phyloP scores from a whole-genome alignment of 108 stramenopile species.

The Fistulifera solaris region DNA sequence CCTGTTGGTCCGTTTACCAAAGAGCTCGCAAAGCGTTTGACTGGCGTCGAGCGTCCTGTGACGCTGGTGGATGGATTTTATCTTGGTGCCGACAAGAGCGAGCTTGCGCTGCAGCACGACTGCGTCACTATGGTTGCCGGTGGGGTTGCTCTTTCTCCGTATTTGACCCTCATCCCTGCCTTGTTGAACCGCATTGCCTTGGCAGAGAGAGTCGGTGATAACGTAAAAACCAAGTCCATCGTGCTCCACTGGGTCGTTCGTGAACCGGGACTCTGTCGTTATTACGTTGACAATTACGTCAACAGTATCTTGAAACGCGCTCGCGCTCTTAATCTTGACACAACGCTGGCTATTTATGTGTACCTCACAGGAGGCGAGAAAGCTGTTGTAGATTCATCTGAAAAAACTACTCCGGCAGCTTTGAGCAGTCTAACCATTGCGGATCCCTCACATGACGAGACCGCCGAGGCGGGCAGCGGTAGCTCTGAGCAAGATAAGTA shows the following conservation, averaged over 20 bases:
- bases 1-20: conserved; percentile 9
- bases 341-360: too few species aligned
- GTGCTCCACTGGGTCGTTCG: conserved; percentile 4
- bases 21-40: background rate
- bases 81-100: background rate
- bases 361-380: too few species aligned
- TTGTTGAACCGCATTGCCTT: background rate
- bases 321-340: background rate
- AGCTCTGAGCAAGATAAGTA: too few species aligned
- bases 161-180: conserved; percentile 6
- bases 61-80: conserved; percentile 7
- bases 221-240: background rate
- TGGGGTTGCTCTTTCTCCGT: conserved; percentile 14
- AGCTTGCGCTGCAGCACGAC: conserved; percentile 8
- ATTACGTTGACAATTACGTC: too few species aligned
- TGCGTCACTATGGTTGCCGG: conserved; percentile 9
- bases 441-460: too few species aligned
- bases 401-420: too few species aligned
- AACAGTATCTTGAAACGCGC: background rate
- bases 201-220: background rate
- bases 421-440: too few species aligned
- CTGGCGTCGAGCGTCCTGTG: background rate
- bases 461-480: too few species aligned
- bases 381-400: too few species aligned
- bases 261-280: background rate